A percentile compares a stretch with the other conserved stretches of the same genome.
Conservation (phyloP, 345 rosid species). For the Sisymbrium irio region DNA sequence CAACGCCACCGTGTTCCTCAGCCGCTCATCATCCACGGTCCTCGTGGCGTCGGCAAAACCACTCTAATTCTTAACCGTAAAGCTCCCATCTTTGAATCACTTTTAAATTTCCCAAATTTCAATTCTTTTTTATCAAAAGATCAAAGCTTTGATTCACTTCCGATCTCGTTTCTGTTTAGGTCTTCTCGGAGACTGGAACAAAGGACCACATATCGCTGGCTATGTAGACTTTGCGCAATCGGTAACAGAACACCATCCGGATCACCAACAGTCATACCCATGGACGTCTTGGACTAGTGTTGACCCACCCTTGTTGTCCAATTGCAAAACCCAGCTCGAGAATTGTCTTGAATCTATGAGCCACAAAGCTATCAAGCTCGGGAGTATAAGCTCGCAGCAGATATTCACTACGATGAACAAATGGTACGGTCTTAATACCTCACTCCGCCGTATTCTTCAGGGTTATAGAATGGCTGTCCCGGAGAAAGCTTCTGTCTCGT, state of each 20-base stretch:
- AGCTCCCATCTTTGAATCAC: not conserved
- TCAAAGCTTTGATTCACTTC: slow-evolving; percentile 5
- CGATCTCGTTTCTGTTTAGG: slow-evolving; percentile 43
- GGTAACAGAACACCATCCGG: slow-evolving; percentile 72
- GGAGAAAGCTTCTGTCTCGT: slow-evolving; percentile 51
- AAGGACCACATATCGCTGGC: slow-evolving; percentile 81
- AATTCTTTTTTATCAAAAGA: not conserved
- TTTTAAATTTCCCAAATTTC: not conserved
- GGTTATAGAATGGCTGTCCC: slow-evolving; percentile 38
- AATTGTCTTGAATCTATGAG: slow-evolving; percentile 86
- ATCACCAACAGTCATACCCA: slow-evolving; percentile 60
- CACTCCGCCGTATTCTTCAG: slow-evolving; percentile 53
- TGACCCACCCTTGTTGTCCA: slow-evolving; percentile 54
- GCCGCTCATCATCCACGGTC: slow-evolving; percentile 92
- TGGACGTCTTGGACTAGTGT: slow-evolving; percentile 89
- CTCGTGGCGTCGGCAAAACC: slow-evolving; percentile 98
- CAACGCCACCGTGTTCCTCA: slow-evolving; percentile 96
- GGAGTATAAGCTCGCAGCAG: slow-evolving; percentile 72
- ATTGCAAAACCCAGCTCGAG: slow-evolving; percentile 78
- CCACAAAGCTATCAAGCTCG: slow-evolving; percentile 61
- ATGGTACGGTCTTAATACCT: slow-evolving; percentile 69
- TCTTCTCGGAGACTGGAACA: slow-evolving; percentile 77
- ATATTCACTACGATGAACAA: slow-evolving; percentile 73
- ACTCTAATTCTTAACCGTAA: slow-evolving; percentile 85
- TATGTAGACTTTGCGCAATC: slow-evolving; percentile 89